A percentile compares a stretch with the other conserved stretches of the same genome.
Conservation (phyloP, 169 alveolate genomes). For the Plasmodium cynomolgi region DNA sequence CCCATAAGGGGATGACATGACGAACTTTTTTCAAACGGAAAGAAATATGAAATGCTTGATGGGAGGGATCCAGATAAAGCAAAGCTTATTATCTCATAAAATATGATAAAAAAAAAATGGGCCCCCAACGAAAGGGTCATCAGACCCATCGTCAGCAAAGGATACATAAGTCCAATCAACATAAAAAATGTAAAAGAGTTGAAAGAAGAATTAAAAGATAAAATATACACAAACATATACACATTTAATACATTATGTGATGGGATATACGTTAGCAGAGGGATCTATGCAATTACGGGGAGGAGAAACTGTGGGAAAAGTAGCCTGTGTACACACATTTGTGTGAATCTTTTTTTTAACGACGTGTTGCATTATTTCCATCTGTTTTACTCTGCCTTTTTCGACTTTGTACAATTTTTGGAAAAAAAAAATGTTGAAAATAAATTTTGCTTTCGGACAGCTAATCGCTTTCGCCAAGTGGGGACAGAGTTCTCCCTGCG, state of each 20-base stretch:
- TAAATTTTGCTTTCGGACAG: not conserved
- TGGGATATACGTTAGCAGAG: conserved; percentile 59
- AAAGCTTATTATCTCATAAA: not conserved
- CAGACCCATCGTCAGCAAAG: conserved; percentile 19
- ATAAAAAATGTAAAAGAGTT: conserved; percentile 48
- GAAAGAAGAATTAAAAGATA: conserved; percentile 32
- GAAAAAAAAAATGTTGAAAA: conserved; percentile 49
- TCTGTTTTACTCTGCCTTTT: conserved; percentile 55
- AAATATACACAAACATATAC: conserved; percentile 70
- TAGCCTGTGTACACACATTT: conserved; percentile 63
- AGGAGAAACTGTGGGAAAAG: conserved; percentile 47
- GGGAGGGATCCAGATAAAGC: not conserved
- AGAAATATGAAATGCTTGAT: not conserved
- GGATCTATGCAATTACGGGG: conserved; percentile 54
- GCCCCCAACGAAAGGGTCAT: conserved; percentile 11
- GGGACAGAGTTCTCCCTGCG: conserved; percentile 1
- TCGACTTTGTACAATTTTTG: conserved; percentile 52
- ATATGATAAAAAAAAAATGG: conserved; percentile 10
- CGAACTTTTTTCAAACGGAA: not conserved
- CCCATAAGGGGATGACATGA: not conserved
- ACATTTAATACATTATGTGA: conserved; percentile 28
- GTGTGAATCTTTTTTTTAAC: conserved; percentile 71
- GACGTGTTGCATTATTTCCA: conserved; percentile 65
- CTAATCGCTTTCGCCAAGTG: not conserved
- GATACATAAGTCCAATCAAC: not conserved